Base-by-base conservation (phyloP, 768 basidiomycete genomes). In the Kwoniella bestiolae region DNA sequence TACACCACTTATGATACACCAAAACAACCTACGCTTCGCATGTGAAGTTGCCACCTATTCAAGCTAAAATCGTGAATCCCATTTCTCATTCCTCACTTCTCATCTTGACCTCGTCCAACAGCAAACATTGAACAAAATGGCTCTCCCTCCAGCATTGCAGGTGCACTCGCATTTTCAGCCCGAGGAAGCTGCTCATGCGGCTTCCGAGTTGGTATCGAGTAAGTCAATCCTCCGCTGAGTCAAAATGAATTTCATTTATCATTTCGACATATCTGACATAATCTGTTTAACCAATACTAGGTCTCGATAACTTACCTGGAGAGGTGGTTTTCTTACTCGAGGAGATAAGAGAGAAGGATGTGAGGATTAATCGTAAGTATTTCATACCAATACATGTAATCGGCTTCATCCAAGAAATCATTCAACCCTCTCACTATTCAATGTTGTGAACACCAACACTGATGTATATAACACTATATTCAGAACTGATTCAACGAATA, bases 321-420 rank as follows among this genome's bases (percentile, higher is more conserved):
- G 79, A 80, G 49, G 74, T 79, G 28, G 63, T 52, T 1, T 78
- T 79, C 55, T 47, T 80, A 31, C 61, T 78, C 5, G 75, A 79
- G 45, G 79, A 80, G 71, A 79, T 80, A 25, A 60, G 63, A 31
- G 70, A 73, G 50, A 78, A 76, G 59, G 79, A 80, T 57, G 51
- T 53, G 14, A 45, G 72, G 31, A 76, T 80, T 29, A 70, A 68
- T 28, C 71, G 79, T 79, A 46, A 61, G 76, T 64, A 23, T 32
- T n/a, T n/a, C n/a, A n/a, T n/a, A n/a, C n/a, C n/a, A n/a, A n/a
- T n/a, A n/a, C n/a, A n/a, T n/a, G n/a, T n/a, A n/a, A n/a, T n/a
- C n/a, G n/a, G n/a, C n/a, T n/a, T n/a, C n/a, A n/a, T n/a, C n/a
- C n/a, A n/a, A n/a, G n/a, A n/a, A n/a, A n/a, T n/a, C n/a, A n/a